Base-by-base conservation (phyloP, 345 rosid genomes). In the Erodium maritimum region DNA sequence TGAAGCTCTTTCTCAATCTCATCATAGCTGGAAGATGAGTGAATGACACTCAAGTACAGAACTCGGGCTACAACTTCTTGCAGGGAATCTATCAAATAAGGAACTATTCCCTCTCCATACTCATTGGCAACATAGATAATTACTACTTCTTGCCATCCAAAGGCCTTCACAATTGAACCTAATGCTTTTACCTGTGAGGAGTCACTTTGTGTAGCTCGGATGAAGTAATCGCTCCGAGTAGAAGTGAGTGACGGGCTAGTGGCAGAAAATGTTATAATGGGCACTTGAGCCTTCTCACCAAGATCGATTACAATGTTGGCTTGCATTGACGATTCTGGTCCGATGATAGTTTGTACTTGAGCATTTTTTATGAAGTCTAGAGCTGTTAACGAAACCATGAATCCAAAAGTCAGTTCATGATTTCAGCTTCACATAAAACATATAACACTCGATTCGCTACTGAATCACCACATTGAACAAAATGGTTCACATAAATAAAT, bases 291-390 rank as follows among this genome's bases (percentile, higher is more conserved):
- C 25, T 67, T 73, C 50, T 48, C 58, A 17, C 83, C 80, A 0
- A 75, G 58, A 10, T 66, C 56, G 17, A 71, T 51, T 5, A 73
- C 37, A 54, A 76, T 69, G 21, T 67, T 50, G n/a, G 78, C 61
- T 55, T 74, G 72, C 61, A 22, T 67, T 10, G 80, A 66, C 23
- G 55, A 57, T 21, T 52, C 25, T 19, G 80, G 80, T 1, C 80
- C 83, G 0, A 79, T 19, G 53, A 79, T 76, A 21, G 77, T 78
- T 8, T 70, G 67, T 20, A 76, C 80, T 50, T 69, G 29, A 19
- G 51, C 65, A 19, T 76, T 76, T 29, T 73, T 23, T 50, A 79
- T 64, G 68, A 76, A 60, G 19, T 79, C 78, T 17, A 68, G 19
- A 19, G 72, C 83, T 75, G 79, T 46, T 50, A 25, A 2, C 3